Conservation (phyloP, 768 basidiomycete species). For the Ephemerocybe angulata region DNA sequence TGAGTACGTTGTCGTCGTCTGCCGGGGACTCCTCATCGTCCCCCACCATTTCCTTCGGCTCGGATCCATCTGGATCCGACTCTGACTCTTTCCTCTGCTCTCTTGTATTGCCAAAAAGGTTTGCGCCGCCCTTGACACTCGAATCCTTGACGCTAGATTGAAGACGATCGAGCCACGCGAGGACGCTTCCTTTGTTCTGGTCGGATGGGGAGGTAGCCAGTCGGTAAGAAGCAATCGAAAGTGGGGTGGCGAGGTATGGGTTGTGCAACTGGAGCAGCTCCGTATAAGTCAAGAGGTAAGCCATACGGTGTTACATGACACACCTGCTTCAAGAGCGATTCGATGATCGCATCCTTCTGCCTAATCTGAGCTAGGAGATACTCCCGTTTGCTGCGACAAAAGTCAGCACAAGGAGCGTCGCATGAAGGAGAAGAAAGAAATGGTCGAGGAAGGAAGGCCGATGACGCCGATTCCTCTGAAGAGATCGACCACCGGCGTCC, state of each 20-base stretch:
- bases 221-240: constrained; percentile 75
- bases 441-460: constrained; percentile 18
- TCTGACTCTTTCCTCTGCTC: constrained; percentile 31
- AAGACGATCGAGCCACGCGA: constrained; percentile 74
- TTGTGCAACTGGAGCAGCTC: too few species aligned
- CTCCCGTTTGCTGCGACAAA: constrained; percentile 69
- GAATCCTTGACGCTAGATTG: constrained; percentile 55
- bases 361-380: constrained; percentile 81
- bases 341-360: constrained; percentile 85
- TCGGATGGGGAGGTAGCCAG: constrained; percentile 77
- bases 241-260: constrained; percentile 73
- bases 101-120: constrained; percentile 45
- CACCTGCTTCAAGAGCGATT: constrained; percentile 80
- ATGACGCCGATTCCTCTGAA: constrained; percentile 9
- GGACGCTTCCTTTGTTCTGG: constrained; percentile 58
- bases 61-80: constrained; percentile 40
- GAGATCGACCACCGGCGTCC: constrained; percentile 4
- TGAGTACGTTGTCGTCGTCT: constrained; percentile 33
- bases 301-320: too few species aligned
- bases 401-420: constrained; percentile 34
- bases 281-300: too few species aligned
- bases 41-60: constrained; percentile 18
- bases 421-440: constrained; percentile 19
- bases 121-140: constrained; percentile 39
- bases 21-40: constrained; percentile 26